These are phyloP conservation scores for Leishmania lainsoni DNA, from an alignment of 208 protist genomes.

Conservation along the genomic window DNA sequence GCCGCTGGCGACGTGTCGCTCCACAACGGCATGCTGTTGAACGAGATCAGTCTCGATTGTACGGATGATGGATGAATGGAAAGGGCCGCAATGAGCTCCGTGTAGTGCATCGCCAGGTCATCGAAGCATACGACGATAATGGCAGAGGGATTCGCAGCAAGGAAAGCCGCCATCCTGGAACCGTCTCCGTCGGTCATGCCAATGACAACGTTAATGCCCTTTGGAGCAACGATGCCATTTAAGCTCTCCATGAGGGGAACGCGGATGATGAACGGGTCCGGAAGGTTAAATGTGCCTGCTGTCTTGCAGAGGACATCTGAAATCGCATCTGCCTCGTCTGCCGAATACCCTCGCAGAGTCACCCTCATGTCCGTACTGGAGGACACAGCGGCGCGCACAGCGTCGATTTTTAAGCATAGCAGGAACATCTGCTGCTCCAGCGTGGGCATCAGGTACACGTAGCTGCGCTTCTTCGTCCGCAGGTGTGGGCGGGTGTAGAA, in stretches of 20 bases:
- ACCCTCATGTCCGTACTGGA: background rate
- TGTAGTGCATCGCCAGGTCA: slow-evolving; percentile 43
- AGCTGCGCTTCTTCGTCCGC: slow-evolving; percentile 10
- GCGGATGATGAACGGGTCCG: background rate
- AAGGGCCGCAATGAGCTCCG: slow-evolving; percentile 21
- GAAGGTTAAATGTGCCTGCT: slow-evolving; percentile 14
- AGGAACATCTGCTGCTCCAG: slow-evolving; percentile 42
- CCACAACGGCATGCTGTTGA: slow-evolving; percentile 54
- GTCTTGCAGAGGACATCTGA: slow-evolving; percentile 6
- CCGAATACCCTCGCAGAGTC: slow-evolving; percentile 10
- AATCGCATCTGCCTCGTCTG: background rate
- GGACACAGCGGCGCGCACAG: background rate
- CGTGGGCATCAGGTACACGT: slow-evolving; percentile 33
- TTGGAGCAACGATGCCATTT: background rate
- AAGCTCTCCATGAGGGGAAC: background rate
- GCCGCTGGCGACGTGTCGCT: slow-evolving; percentile 22
- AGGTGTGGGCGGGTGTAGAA: slow-evolving; percentile 1
- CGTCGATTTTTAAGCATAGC: slow-evolving; percentile 10
- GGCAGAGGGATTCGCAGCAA: slow-evolving; percentile 19
- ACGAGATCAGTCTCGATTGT: slow-evolving; percentile 32
- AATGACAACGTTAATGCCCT: background rate
- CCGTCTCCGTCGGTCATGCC: slow-evolving; percentile 17
- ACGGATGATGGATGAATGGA: background rate
- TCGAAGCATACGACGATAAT: slow-evolving; percentile 34
- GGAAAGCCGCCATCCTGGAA: slow-evolving; percentile 13